Base-by-base conservation (phyloP, 2,329 filamentous ascomycete species). In the Lizonia empirigonia region DNA sequence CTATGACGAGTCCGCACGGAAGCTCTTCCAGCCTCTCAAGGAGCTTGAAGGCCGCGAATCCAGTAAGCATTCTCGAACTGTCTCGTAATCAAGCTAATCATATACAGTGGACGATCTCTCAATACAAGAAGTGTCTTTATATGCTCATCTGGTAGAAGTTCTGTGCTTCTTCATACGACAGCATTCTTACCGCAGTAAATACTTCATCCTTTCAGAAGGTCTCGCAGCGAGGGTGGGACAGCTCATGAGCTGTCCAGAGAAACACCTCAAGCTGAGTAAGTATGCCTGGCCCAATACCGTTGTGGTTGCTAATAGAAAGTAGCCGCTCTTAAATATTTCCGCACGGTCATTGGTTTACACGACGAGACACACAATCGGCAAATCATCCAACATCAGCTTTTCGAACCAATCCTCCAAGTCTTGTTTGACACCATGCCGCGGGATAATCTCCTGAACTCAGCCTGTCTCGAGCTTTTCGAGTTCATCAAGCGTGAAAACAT, bases 291-390 rank as follows among this genome's bases (percentile, higher is more conserved):
- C 8, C 18, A 27, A 12, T 1, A 4, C 18, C 3, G 3, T 15
- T 33, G 37, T 9, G 16, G 5, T n/a, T 20, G 30, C 58, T 63
- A 10, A 72, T 46, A n/a, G 7, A 12, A 27, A 5, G 2, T 37
- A 92, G 90, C 91, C 64, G 90, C 92, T 5, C 83, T 99, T 60
- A 94, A 96, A 70, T 97, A 96, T 76, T 93, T 97, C 77, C 89
- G 93, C 26, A 90, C 89, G 35, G 84, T 96, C 54, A 83, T 97
- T 50, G 86, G 86, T 36, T 81, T 96, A 29, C 88, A 94, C 66
- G 93, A 97, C 69, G 91, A 95, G 46, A 96, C 94, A 63, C 96
- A 97, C 71, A 87, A 91, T 65, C 88, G 87, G 45, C 88, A 96
- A 63, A 83, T 97, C 62, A 88, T 87, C 20, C 85, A 91, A 60